These are phyloP conservation scores for Yamadazyma kitorensis DNA, from an alignment of 805 yeast species.

Conservation along the genomic window DNA sequence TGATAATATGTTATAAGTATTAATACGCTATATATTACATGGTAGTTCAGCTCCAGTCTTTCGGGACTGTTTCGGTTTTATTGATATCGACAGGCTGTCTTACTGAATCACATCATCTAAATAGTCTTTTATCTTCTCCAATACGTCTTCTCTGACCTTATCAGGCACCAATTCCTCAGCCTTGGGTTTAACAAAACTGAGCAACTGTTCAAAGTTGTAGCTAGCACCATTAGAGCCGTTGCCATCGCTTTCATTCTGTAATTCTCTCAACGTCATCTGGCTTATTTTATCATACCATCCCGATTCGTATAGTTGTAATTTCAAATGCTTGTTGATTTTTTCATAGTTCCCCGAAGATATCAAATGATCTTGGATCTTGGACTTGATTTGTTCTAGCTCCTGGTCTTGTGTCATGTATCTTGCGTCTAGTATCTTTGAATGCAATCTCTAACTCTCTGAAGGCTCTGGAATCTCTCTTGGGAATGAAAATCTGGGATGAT, in stretches of 20 bases:
- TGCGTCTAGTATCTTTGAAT: too few species aligned
- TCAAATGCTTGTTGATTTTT: constrained; percentile 60
- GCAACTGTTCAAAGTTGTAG: constrained; percentile 55
- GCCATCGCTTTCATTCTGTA: constrained; percentile 27
- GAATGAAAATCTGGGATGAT: too few species aligned
- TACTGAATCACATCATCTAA: constrained; percentile 41
- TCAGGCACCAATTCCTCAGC: constrained; percentile 74
- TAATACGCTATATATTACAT: too few species aligned
- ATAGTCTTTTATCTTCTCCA: constrained; percentile 57
- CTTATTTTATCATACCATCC: constrained; percentile 86
- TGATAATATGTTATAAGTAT: too few species aligned
- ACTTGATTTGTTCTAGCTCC: constrained; percentile 44
- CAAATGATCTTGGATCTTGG: constrained; percentile 67
- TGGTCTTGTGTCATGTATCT: constrained; percentile 27
- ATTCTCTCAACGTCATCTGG: constrained; percentile 50
- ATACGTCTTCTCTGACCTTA: constrained; percentile 55
- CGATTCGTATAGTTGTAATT: constrained; percentile 62
- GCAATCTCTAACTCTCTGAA: too few species aligned
- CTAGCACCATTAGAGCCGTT: constrained; percentile 25
- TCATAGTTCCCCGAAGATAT: constrained; percentile 81
- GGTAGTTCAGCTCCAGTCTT: too few species aligned
- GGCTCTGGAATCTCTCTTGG: too few species aligned
- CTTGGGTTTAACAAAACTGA: constrained; percentile 53
- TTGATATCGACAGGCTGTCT: too few species aligned
- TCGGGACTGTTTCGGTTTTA: too few species aligned